phyloP scores from a whole-genome alignment of 2,329 filamentous ascomycete genomes.

The Trichophyton schoenleinii region DNA sequence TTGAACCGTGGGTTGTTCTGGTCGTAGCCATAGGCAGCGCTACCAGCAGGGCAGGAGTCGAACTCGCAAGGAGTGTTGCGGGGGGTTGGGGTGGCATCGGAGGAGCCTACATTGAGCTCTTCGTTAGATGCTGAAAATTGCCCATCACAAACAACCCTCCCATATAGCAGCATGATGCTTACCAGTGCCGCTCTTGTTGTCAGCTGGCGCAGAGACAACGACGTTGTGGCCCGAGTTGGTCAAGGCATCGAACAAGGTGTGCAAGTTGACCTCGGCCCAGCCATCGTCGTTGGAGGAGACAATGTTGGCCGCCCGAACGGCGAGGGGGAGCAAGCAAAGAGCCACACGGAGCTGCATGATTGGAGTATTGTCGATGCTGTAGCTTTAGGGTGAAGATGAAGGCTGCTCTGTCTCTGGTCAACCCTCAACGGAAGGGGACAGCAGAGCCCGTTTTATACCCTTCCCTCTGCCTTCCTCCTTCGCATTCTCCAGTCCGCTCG shows the following conservation, averaged over 20 bases:
- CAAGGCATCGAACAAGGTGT: not conserved
- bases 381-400: not conserved
- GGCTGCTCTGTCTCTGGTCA: not conserved
- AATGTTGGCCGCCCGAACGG: not conserved
- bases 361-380: not conserved
- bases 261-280: not conserved
- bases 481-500: no score
- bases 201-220: not conserved
- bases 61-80: not conserved
- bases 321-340: not conserved
- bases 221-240: not conserved
- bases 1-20: not conserved
- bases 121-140: not conserved
- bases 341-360: not conserved
- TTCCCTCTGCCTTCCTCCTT: not conserved
- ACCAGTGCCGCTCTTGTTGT: not conserved
- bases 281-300: not conserved
- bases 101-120: not conserved
- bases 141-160: not conserved
- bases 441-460: not conserved
- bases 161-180: not conserved
- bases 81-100: not conserved
- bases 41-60: not conserved
- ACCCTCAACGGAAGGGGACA: not conserved
- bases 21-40: not conserved